Evolutionary conservation across 169 alveolate genomes (phyloP).

Genomic region (Theileria orientalis): DNA sequence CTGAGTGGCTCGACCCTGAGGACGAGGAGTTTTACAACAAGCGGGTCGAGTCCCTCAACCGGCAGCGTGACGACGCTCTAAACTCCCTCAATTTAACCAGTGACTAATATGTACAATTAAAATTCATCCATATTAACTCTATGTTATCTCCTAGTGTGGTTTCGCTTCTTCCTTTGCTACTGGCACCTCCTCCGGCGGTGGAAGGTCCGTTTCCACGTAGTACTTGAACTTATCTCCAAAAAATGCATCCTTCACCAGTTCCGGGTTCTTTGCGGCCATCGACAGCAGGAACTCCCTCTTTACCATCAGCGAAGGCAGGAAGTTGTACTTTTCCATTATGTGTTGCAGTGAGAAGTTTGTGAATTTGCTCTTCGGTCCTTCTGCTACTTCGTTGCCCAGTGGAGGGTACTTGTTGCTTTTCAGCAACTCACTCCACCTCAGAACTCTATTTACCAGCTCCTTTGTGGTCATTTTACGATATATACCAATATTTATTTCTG

Average conservation of each 20-base stretch:
- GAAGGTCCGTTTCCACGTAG: conserved; percentile 40
- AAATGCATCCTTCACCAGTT: conserved; percentile 56
- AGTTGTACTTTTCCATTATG: conserved; percentile 65
- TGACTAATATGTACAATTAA: background rate
- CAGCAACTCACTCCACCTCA: conserved; percentile 50
- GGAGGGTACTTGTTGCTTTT: conserved; percentile 53
- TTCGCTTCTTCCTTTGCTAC: background rate
- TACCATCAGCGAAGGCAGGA: conserved; percentile 49
- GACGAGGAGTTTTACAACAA: conserved; percentile 84
- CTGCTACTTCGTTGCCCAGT: conserved; percentile 66
- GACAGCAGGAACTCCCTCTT: conserved; percentile 55
- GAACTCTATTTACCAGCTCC: conserved; percentile 33
- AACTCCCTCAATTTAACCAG: conserved; percentile 17
- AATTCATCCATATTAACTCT: conserved; percentile 6
- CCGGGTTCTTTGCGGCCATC: conserved; percentile 56
- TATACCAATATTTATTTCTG: background rate
- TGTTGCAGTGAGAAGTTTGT: conserved; percentile 69
- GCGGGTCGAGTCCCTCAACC: conserved; percentile 74
- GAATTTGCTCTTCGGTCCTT: conserved; percentile 67
- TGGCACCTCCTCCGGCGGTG: conserved; percentile 34
- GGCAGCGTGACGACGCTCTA: conserved; percentile 47
- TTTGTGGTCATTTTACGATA: conserved; percentile 35
- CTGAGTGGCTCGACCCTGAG: conserved; percentile 89
- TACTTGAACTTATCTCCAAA: conserved; percentile 47
- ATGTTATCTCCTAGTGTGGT: conserved; percentile 6